Conservation (phyloP, 352 stramenopile genomes). For the Pseudoperonospora humuli region DNA sequence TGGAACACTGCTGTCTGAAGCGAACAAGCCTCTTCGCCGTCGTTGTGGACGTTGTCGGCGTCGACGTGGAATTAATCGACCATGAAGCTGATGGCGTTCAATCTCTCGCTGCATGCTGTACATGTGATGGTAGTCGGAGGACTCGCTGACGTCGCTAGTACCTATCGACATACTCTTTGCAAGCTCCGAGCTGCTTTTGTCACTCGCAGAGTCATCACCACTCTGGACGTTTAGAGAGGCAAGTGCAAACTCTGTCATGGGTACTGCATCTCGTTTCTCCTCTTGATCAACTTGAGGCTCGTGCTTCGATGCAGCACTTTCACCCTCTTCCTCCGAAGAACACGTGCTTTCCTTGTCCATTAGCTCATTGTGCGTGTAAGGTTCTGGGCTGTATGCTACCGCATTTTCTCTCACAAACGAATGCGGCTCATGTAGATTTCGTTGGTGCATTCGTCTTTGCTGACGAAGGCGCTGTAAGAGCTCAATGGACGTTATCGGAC, state of each 20-base stretch:
- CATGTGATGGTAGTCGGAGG: constrained; percentile 1
- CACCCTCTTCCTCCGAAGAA: constrained; percentile 9
- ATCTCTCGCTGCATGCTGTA: too few relatives aligned
- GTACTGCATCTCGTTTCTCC: not conserved
- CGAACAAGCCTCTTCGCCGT: not conserved
- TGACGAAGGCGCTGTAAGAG: constrained; percentile 22
- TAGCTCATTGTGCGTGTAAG: not conserved
- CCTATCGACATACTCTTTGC: constrained; percentile 10
- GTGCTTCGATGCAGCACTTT: constrained; percentile 6
- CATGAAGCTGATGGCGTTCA: constrained; percentile 11
- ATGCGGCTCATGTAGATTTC: too few relatives aligned
- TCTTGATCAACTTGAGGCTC: not conserved
- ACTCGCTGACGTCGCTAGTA: constrained; percentile 8
- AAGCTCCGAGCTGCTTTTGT: constrained; percentile 4
- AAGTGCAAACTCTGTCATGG: not conserved
- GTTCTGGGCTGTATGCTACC: too few relatives aligned
- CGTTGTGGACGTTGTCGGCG: not conserved
- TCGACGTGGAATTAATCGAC: not conserved
- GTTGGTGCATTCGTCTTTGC: constrained; percentile 12
- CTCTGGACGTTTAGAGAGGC: too few relatives aligned
- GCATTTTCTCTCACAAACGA: too few relatives aligned
- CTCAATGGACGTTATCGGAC: constrained; percentile 6
- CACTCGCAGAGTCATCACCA: too few relatives aligned
- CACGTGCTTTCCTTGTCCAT: not conserved
- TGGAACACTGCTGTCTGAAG: constrained; percentile 19